These are phyloP conservation scores for Stagonosporopsis cucurbitacearum DNA, from an alignment of 2,329 filamentous ascomycete genomes.

Conservation along the genomic window DNA sequence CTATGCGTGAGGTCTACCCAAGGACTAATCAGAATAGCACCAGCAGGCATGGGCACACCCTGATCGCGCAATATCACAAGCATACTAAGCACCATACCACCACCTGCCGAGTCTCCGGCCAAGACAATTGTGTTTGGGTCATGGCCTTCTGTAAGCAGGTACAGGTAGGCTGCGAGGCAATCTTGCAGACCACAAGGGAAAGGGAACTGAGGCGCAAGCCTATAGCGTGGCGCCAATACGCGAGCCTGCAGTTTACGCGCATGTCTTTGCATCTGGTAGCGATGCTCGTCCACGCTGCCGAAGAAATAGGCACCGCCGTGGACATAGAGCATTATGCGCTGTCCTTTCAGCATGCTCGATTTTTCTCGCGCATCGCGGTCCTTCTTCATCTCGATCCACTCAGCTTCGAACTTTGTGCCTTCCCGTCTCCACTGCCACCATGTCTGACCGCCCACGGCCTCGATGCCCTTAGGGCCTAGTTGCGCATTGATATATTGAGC, in stretches of 20 bases:
- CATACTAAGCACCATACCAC: conserved; percentile 83
- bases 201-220: conserved; percentile 89
- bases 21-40: conserved; percentile 87
- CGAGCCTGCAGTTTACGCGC: conserved; percentile 91
- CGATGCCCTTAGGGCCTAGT: conserved; percentile 77
- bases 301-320: conserved; percentile 97
- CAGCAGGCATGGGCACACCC: conserved; percentile 82
- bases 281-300: conserved; percentile 92
- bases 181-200: conserved; percentile 94
- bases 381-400: conserved; percentile 95
- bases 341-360: conserved; percentile 61
- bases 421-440: conserved; percentile 73
- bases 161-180: conserved; percentile 85
- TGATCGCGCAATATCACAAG: conserved; percentile 83
- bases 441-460: conserved; percentile 83
- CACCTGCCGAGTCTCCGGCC: conserved; percentile 92
- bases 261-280: conserved; percentile 97
- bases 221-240: conserved; percentile 84
- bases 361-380: conserved; percentile 77
- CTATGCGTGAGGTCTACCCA: conserved; percentile 97
- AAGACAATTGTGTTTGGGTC: conserved; percentile 83
- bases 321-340: conserved; percentile 88
- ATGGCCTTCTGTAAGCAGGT: conserved; percentile 73
- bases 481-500: conserved; percentile 73
- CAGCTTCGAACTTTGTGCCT: conserved; percentile 71